Evolutionary conservation across 305 asterid genomes (phyloP).

Genomic region (Solanum hybrid): DNA sequence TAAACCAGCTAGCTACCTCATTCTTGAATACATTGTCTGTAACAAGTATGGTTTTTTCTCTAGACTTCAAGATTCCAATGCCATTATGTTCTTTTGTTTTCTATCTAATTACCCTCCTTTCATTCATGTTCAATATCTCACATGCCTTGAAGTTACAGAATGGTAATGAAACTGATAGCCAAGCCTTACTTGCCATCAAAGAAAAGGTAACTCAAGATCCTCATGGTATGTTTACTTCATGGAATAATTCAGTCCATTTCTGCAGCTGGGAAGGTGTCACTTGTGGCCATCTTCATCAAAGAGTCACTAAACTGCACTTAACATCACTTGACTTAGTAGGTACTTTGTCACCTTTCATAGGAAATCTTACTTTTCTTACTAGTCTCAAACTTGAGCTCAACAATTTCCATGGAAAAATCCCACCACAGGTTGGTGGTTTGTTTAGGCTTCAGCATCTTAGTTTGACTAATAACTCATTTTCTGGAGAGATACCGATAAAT

Average conservation of each 20-base stretch:
- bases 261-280: conserved; percentile 26
- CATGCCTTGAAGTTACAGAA: background rate
- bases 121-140: conserved; percentile 2
- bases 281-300: conserved; percentile 17
- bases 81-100: background rate
- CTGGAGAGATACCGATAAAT: conserved; percentile 25
- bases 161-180: conserved; percentile 20
- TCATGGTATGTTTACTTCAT: conserved; percentile 9
- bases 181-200: conserved; percentile 27
- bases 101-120: background rate
- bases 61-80: background rate
- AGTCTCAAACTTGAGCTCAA: conserved; percentile 21
- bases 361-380: conserved; percentile 24
- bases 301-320: conserved; percentile 17
- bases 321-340: conserved; percentile 16
- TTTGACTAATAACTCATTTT: conserved; percentile 27
- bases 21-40: background rate
- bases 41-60: background rate
- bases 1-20: background rate
- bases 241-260: conserved; percentile 27
- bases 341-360: conserved; percentile 19
- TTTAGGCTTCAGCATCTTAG: conserved; percentile 24
- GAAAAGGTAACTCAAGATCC: conserved; percentile 26
- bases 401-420: conserved; percentile 23
- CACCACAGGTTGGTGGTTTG: conserved; percentile 20